Conservation (phyloP, 768 basidiomycete genomes). For the Tremella mesenterica region DNA sequence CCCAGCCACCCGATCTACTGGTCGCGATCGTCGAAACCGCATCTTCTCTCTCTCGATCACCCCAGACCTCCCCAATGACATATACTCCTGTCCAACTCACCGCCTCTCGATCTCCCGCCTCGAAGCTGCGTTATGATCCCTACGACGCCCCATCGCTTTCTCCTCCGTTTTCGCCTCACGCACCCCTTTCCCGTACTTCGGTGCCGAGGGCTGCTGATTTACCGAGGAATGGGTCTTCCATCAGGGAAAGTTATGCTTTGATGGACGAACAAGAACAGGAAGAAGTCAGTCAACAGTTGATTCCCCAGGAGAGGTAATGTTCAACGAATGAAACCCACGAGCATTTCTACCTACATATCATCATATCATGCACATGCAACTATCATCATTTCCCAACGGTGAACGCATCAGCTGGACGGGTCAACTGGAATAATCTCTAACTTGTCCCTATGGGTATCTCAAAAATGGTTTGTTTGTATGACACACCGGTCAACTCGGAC, state of each 20-base stretch:
- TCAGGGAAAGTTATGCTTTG: constrained; percentile 3
- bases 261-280: neutral
- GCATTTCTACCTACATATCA: too few species aligned
- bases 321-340: too few species aligned
- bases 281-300: neutral
- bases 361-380: too few species aligned
- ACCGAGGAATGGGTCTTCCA: neutral
- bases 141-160: constrained; percentile 9
- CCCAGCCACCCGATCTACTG: constrained; percentile 5
- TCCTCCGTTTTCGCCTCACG: neutral
- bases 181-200: neutral
- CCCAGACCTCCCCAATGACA: too few species aligned
- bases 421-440: too few species aligned
- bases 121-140: constrained; percentile 14
- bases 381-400: too few species aligned
- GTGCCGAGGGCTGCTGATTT: neutral
- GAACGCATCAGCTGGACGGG: too few species aligned
- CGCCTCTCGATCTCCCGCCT: neutral
- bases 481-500: too few species aligned
- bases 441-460: too few species aligned
- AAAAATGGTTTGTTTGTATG: too few species aligned
- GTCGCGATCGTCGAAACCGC: constrained; percentile 2
- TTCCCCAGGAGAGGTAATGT: neutral
- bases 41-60: too few species aligned
- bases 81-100: neutral